Percentiles rank a stretch among this genome's conserved stretches.
Conservation (phyloP, 176 grass and related monocot species). For the Carex littledalei region DNA sequence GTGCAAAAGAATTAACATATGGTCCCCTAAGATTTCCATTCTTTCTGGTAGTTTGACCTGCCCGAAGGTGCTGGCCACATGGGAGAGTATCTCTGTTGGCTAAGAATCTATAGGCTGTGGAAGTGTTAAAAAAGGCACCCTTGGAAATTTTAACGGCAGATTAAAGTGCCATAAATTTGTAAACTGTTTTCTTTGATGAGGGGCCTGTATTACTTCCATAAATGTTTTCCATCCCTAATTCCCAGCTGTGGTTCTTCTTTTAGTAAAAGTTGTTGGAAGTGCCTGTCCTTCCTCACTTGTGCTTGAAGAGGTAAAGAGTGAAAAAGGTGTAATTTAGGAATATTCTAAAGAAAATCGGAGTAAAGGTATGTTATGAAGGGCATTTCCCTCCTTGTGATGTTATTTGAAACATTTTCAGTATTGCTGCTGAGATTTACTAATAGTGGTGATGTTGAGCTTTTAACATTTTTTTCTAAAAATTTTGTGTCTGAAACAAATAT, state of each 20-base stretch:
- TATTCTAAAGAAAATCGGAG: background rate
- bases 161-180: background rate
- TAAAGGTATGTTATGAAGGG: background rate
- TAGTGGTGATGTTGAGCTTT: background rate
- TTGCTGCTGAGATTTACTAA: background rate
- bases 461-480: background rate
- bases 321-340: background rate
- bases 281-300: background rate
- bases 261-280: background rate
- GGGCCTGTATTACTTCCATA: background rate
- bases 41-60: background rate
- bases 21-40: background rate
- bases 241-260: background rate
- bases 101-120: background rate
- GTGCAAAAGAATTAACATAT: background rate
- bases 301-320: background rate
- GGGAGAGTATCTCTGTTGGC: background rate
- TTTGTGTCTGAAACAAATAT: constrained; percentile 18
- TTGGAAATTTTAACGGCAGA: background rate
- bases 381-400: background rate
- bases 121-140: background rate
- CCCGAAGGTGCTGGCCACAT: background rate
- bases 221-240: background rate
- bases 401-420: background rate
- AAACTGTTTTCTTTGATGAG: background rate